phyloP scores from a whole-genome alignment of 2,329 filamentous ascomycete species.

The Chlorencoelia australis region DNA sequence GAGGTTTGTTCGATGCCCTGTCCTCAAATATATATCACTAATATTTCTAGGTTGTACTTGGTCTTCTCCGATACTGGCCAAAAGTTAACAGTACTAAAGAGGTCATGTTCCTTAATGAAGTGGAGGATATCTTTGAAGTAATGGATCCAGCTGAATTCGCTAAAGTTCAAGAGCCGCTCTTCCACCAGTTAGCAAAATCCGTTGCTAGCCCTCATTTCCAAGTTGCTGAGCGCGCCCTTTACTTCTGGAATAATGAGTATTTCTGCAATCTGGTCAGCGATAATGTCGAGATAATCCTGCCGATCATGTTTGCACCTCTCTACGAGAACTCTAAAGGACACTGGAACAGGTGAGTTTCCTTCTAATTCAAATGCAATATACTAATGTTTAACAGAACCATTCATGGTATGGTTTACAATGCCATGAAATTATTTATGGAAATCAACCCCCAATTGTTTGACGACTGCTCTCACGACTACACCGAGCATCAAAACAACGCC shows the following conservation, averaged over 20 bases:
- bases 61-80: slow-evolving; percentile 92
- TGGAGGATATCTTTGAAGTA: slow-evolving; percentile 98
- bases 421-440: slow-evolving; percentile 99
- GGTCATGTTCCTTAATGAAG: slow-evolving; percentile 98
- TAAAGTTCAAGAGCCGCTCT: slow-evolving; percentile 95
- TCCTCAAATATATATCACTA: slow-evolving; percentile 7
- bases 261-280: slow-evolving; percentile 99
- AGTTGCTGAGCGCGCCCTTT: slow-evolving; percentile 90
- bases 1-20: slow-evolving; percentile 50
- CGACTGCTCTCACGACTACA: slow-evolving; percentile 97
- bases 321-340: slow-evolving; percentile 99
- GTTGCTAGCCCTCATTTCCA: slow-evolving; percentile 98
- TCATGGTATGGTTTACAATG: slow-evolving; percentile 99
- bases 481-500: slow-evolving; percentile 87
- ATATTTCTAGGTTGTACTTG: slow-evolving; percentile 67
- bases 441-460: slow-evolving; percentile 98
- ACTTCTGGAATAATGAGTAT: slow-evolving; percentile 99
- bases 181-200: slow-evolving; percentile 95
- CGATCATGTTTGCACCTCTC: slow-evolving; percentile 97
- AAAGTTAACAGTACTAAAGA: slow-evolving; percentile 99
- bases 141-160: slow-evolving; percentile 99
- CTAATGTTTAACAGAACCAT: slow-evolving; percentile 63
- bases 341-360: slow-evolving; percentile 67
- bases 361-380: slow-evolving; percentile 7
- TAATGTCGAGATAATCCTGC: slow-evolving; percentile 95